Base-by-base conservation (phyloP, 2,329 filamentous ascomycete species). In the Incumbomyces delicatus region DNA sequence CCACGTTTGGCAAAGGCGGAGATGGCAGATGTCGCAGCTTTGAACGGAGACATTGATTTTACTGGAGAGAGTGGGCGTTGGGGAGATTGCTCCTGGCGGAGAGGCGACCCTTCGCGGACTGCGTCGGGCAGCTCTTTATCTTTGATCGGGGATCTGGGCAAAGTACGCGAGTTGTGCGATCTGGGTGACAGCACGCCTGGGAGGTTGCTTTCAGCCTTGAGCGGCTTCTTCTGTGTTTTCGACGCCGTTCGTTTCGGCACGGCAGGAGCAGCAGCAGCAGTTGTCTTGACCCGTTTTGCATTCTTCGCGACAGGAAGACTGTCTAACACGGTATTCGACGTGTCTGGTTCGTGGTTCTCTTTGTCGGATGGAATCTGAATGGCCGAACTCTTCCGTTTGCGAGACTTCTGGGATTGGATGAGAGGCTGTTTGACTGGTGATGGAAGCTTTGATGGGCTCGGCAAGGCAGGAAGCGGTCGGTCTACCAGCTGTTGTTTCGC, bases 101-200 rank as follows among this genome's bases (percentile, higher is more conserved):
- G 47, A 74, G 58, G 1, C 73, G 75, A 45, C 11, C 17, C 34
- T 22, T 36, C 33, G 17, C 34, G 33, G 4, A 18, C 32, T 6
- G 42, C 6, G 2, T 16, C 20, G 20, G 62, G 63, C 17, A 70
- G 63, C 3, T 60, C 50, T 48, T 66, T 63, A 58, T 72, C 54
- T 63, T 68, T 66, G 47, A 74, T 58, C 1, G 74, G 75, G 1
- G 75, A 77, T 41, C 78, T 76, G 16, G 77, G 77, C 17, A 77
- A 69, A 13, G 84, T 74, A 43, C 85, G 80, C 5, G 85, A 84
- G 60, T 94, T 94, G 49, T 83, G 82, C 0, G 86, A 89, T 44
- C 85, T 83, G 1, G 87, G 87, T 1, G 88, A 94, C 2, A 94
- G 72, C 32, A 94, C 76, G 18, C 62, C 83, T 77, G 64, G 53